phyloP scores from a whole-genome alignment of 352 stramenopile species.

The Phytophthora fragariae region DNA sequence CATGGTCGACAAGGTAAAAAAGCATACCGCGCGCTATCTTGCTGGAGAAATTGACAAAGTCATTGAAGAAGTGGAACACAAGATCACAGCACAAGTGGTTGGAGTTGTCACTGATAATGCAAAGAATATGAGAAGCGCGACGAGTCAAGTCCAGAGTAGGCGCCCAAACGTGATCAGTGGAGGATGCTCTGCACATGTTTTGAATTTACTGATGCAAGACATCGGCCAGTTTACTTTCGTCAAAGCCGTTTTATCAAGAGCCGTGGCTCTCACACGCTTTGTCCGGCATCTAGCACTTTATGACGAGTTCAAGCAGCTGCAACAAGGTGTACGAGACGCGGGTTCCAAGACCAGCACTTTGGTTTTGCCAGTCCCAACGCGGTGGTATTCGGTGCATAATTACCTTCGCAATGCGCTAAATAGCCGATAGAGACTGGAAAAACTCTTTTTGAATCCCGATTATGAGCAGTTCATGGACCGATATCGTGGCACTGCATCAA shows the following conservation, averaged over 20 bases:
- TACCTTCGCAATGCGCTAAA: not conserved
- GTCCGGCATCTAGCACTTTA: too few species aligned
- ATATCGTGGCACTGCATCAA: slow-evolving; percentile 17
- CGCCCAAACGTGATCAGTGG: too few species aligned
- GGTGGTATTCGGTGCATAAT: not conserved
- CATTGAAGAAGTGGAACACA: not conserved
- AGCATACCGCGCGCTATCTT: not conserved
- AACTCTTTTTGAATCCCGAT: too few species aligned
- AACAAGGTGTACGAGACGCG: not conserved
- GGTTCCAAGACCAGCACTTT: not conserved
- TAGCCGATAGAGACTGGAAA: too few species aligned
- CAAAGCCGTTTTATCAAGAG: too few species aligned
- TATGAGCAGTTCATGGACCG: not conserved
- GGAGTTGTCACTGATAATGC: not conserved
- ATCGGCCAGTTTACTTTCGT: too few species aligned
- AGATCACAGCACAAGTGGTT: not conserved
- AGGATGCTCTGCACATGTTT: too few species aligned
- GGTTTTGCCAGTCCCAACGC: not conserved
- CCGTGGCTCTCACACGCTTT: too few species aligned
- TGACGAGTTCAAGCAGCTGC: too few species aligned
- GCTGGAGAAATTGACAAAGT: not conserved
- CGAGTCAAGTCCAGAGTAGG: too few species aligned
- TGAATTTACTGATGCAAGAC: too few species aligned
- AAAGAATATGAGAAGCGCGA: too few species aligned
- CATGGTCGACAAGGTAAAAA: not conserved